phyloP scores from a whole-genome alignment of 2,329 filamentous ascomycete genomes.

The Hypoxylon sp. region DNA sequence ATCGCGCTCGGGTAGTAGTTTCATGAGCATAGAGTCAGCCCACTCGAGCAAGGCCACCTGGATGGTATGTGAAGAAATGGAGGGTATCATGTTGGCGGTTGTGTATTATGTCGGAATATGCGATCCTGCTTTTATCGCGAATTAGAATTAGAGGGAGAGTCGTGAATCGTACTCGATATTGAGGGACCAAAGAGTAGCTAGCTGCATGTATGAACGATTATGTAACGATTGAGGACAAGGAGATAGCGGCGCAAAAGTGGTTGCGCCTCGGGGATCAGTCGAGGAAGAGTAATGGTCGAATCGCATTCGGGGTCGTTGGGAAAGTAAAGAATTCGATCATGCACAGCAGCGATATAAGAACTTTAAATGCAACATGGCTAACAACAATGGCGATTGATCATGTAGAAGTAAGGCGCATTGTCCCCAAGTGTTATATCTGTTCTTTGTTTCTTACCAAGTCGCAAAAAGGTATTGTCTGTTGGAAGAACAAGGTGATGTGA shows the following conservation, averaged over 20 bases:
- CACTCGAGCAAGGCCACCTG: conserved; percentile 47
- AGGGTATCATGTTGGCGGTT: conserved; percentile 45
- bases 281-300: conserved; percentile 11
- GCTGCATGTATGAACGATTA: conserved; percentile 18
- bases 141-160: conserved; percentile 31
- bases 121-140: conserved; percentile 7
- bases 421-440: conserved; percentile 22
- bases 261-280: conserved; percentile 2
- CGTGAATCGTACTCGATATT: conserved; percentile 17
- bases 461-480: conserved; percentile 11
- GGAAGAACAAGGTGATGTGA: conserved; percentile 19
- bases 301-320: conserved; percentile 7
- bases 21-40: conserved; percentile 48
- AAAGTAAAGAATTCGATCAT: conserved; percentile 33
- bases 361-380: conserved; percentile 37
- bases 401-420: conserved; percentile 42
- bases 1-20: conserved; percentile 45
- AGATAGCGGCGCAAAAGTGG: neutral
- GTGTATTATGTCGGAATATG: conserved; percentile 19
- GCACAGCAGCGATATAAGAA: conserved; percentile 36
- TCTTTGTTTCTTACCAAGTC: conserved; percentile 28
- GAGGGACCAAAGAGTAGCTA: conserved; percentile 22
- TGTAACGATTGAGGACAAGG: conserved; percentile 15
- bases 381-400: conserved; percentile 43
- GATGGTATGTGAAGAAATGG: conserved; percentile 40